A percentile compares a stretch with the other conserved stretches of the same genome.
Evolutionary conservation across 2,329 filamentous ascomycete species (phyloP).

Genomic region (Cercospora sp.): DNA sequence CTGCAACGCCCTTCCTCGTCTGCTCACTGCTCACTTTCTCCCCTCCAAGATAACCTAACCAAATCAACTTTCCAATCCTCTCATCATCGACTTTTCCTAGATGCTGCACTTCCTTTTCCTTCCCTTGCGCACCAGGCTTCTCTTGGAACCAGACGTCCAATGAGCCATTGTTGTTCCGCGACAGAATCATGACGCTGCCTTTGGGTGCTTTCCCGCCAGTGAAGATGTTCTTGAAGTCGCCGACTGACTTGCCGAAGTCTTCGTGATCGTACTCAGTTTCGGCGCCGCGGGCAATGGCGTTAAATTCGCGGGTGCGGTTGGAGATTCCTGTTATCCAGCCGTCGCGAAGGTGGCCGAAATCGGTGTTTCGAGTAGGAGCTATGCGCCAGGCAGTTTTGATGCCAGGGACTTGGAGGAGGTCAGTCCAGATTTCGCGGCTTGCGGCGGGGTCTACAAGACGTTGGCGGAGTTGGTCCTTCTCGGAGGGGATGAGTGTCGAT

Average conservation of each 20-base stretch:
- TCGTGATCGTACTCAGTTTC: conserved; percentile 65
- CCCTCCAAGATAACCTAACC: conserved; percentile 87
- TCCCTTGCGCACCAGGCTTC: conserved; percentile 43
- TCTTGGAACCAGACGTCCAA: conserved; percentile 68
- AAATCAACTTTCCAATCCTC: conserved; percentile 75
- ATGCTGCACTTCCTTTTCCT: conserved; percentile 46
- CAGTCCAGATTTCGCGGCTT: conserved; percentile 73
- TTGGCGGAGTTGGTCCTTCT: conserved; percentile 71
- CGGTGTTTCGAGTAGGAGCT: conserved; percentile 87
- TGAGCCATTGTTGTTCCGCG: conserved; percentile 64
- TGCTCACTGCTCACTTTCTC: conserved; percentile 82
- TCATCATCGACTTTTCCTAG: conserved; percentile 77
- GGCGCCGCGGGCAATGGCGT: conserved; percentile 41
- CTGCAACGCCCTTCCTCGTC: conserved; percentile 77
- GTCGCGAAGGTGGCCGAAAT: conserved; percentile 89
- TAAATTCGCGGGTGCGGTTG: conserved; percentile 62
- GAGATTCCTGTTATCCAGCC: conserved; percentile 86
- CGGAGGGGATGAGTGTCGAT: conserved; percentile 77
- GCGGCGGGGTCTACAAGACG: conserved; percentile 68
- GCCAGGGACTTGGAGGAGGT: conserved; percentile 64
- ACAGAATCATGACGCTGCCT: conserved; percentile 72
- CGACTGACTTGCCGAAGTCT: conserved; percentile 71
- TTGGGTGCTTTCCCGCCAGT: conserved; percentile 76
- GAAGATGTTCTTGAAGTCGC: conserved; percentile 79
- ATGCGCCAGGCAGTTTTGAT: conserved; percentile 81